Evolutionary conservation across 2,329 filamentous ascomycete species (phyloP).

Genomic region (Alternaria postmessia): DNA sequence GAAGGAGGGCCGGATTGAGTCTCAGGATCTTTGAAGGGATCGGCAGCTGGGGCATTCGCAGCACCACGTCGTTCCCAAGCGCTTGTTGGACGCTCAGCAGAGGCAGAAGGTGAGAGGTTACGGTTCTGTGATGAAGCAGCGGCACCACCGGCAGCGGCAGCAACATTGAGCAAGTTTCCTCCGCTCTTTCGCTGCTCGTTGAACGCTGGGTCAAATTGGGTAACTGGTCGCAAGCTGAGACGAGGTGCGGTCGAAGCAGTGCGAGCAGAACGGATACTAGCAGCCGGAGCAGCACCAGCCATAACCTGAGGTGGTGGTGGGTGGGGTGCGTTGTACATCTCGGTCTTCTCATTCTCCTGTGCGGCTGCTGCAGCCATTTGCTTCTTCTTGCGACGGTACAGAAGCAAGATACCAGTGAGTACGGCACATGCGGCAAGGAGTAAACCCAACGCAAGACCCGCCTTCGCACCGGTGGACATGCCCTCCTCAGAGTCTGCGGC

Average conservation of each 20-base stretch:
- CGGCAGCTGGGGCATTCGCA: constrained; percentile 59
- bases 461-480: constrained; percentile 66
- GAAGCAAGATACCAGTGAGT: constrained; percentile 73
- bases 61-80: constrained; percentile 53
- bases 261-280: constrained; percentile 54
- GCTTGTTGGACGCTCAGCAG: constrained; percentile 34
- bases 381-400: constrained; percentile 77
- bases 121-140: constrained; percentile 25
- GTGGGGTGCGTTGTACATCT: constrained; percentile 37
- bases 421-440: constrained; percentile 73
- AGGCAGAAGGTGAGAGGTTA: constrained; percentile 27
- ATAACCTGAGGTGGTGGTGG: constrained; percentile 39
- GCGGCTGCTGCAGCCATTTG: constrained; percentile 52
- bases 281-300: constrained; percentile 24
- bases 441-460: constrained; percentile 85
- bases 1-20: constrained; percentile 49
- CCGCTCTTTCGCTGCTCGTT: constrained; percentile 53
- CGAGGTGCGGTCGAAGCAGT: constrained; percentile 72
- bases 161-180: constrained; percentile 46
- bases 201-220: constrained; percentile 79
- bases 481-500: constrained; percentile 37
- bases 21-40: constrained; percentile 72
- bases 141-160: constrained; percentile 41
- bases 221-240: constrained; percentile 83
- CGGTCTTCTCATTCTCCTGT: constrained; percentile 54